A percentile compares a stretch with the other conserved stretches of the same genome.
Evolutionary conservation across 2,329 filamentous ascomycete species (phyloP).

Genomic region (Diplodia seriata): DNA sequence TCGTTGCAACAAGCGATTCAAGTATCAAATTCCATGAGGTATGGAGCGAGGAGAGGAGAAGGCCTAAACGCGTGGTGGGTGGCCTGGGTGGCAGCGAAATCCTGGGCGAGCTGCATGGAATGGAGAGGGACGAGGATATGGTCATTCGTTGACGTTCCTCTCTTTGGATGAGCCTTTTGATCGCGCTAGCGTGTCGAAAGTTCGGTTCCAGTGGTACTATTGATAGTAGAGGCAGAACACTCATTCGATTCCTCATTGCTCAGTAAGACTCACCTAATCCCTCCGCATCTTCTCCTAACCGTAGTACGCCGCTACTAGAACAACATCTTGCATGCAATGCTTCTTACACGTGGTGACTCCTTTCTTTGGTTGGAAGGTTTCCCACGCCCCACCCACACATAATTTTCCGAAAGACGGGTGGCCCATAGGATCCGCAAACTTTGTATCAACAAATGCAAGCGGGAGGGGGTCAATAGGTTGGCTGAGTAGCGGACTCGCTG

Average conservation of each 20-base stretch:
- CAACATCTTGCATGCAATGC: not conserved
- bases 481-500: too few relatives aligned
- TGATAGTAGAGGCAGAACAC: not conserved
- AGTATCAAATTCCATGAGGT: slow-evolving; percentile 96
- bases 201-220: not conserved
- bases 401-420: too few relatives aligned
- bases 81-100: slow-evolving; percentile 83
- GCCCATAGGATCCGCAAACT: too few relatives aligned
- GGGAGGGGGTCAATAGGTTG: too few relatives aligned
- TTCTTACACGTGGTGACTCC: not conserved
- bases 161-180: not conserved
- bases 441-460: too few relatives aligned
- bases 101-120: slow-evolving; percentile 79
- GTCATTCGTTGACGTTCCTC: slow-evolving; percentile 47
- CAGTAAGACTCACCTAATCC: not conserved
- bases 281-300: not conserved
- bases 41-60: slow-evolving; percentile 73
- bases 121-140: slow-evolving; percentile 69
- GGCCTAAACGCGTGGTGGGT: slow-evolving; percentile 49
- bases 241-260: not conserved
- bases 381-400: too few relatives aligned
- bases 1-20: slow-evolving; percentile 89
- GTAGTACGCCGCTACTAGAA: not conserved
- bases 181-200: not conserved
- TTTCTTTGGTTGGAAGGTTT: too few relatives aligned